Percentiles rank a stretch among this genome's conserved stretches.
Conservation (phyloP, 2,329 filamentous ascomycete genomes). For the Calycina marina region DNA sequence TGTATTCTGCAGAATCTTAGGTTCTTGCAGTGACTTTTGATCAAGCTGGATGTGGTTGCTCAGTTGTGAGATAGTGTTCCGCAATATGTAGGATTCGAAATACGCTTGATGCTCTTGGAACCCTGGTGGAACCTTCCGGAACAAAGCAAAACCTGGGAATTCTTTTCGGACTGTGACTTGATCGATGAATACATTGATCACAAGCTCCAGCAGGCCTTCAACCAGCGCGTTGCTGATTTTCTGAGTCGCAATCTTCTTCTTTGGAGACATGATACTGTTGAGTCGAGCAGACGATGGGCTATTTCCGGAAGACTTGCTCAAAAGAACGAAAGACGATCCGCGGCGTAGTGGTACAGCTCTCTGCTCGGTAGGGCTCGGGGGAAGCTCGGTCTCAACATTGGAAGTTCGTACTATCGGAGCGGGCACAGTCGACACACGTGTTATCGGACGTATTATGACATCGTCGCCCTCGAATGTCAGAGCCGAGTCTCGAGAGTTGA, state of each 20-base stretch:
- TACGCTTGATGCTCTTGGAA: constrained; percentile 91
- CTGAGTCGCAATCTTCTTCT: constrained; percentile 33
- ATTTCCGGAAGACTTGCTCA: constrained; percentile 50
- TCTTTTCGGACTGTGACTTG: constrained; percentile 79
- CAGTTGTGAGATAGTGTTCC: constrained; percentile 58
- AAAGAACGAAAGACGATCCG: constrained; percentile 80
- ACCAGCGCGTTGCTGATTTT: constrained; percentile 55
- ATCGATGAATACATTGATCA: constrained; percentile 69
- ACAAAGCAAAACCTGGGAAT: constrained; percentile 75
- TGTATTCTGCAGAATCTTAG: constrained; percentile 74
- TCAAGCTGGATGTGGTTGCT: constrained; percentile 56
- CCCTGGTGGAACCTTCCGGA: constrained; percentile 76
- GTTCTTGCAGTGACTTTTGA: constrained; percentile 61
- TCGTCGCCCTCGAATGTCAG: constrained; percentile 78
- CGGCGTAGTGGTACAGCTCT: constrained; percentile 54
- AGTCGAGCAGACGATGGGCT: constrained; percentile 46
- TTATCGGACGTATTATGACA: constrained; percentile 53
- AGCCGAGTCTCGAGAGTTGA: constrained; percentile 68
- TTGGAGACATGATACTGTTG: constrained; percentile 45
- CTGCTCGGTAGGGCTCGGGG: constrained; percentile 27
- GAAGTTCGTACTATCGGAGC: constrained; percentile 63
- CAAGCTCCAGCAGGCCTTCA: constrained; percentile 62
- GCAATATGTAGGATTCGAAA: constrained; percentile 81
- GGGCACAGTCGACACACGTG: constrained; percentile 38
- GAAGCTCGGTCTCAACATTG: constrained; percentile 36